Conservation (phyloP, 371 early-diverging fungal species). For the Fennellomyces sp. region DNA sequence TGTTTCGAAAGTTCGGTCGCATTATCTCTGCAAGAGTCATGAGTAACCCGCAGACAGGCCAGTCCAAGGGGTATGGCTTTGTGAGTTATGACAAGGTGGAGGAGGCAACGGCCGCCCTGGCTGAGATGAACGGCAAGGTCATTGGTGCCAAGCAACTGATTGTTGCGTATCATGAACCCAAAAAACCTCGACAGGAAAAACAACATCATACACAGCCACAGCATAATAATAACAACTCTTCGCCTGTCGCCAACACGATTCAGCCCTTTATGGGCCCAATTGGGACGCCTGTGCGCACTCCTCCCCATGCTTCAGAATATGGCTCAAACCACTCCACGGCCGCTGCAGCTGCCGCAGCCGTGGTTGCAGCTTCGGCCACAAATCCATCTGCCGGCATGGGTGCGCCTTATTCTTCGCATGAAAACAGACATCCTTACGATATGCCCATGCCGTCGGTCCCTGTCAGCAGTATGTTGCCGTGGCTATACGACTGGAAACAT, state of each 20-base stretch:
- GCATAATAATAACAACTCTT: constrained; percentile 19
- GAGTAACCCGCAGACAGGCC: constrained; percentile 43
- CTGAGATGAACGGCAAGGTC: constrained; percentile 35
- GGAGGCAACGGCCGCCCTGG: constrained; percentile 42
- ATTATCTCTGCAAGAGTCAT: constrained; percentile 43
- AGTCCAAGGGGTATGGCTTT: constrained; percentile 49
- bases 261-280: constrained; percentile 10
- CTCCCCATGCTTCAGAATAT: constrained; percentile 9
- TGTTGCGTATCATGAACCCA: constrained; percentile 51
- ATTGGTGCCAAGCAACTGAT: constrained; percentile 32
- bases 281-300: constrained; percentile 9
- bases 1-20: constrained; percentile 40
- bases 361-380: constrained; percentile 10
- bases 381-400: constrained; percentile 2
- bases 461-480: constrained; percentile 16
- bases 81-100: constrained; percentile 41
- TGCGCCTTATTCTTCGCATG: constrained; percentile 6
- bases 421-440: constrained; percentile 16
- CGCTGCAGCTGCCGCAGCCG: constrained; percentile 1
- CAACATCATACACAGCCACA: constrained; percentile 24
- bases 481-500: too few relatives aligned
- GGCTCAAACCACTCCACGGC: background rate
- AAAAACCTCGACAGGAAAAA: constrained; percentile 36
- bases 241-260: background rate
- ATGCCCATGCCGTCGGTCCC: constrained; percentile 12